These are phyloP conservation scores for Populus deltoides DNA, from an alignment of 345 rosid genomes.

Conservation along the genomic window DNA sequence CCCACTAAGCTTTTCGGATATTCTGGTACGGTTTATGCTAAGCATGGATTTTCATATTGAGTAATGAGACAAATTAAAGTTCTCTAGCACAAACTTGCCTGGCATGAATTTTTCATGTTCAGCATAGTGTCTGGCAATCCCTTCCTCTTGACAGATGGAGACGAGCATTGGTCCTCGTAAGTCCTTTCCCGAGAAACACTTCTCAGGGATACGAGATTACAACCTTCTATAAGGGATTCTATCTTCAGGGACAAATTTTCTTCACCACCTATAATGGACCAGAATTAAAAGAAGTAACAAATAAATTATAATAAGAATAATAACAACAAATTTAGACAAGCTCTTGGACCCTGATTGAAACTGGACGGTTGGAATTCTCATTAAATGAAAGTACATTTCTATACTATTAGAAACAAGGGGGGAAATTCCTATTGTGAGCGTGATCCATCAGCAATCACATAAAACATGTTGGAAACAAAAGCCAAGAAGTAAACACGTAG, in stretches of 20 bases:
- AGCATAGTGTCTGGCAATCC: constrained; percentile 31
- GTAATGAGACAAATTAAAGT: not conserved
- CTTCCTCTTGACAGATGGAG: constrained; percentile 21
- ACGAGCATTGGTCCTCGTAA: constrained; percentile 27
- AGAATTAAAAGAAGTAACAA: not conserved
- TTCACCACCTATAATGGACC: constrained; percentile 30
- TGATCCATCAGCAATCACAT: not conserved
- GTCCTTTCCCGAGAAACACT: constrained; percentile 13
- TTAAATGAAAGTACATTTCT: not conserved
- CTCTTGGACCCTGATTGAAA: not conserved
- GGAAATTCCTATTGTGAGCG: not conserved
- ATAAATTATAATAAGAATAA: not conserved
- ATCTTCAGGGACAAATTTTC: constrained; percentile 49
- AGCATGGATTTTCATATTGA: not conserved
- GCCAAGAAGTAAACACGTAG: not conserved
- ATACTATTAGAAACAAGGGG: not conserved
- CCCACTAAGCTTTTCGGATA: not conserved
- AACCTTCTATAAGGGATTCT: constrained; percentile 45
- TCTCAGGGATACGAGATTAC: constrained; percentile 31
- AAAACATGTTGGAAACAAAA: not conserved
- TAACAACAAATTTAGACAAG: not conserved
- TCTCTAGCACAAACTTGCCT: constrained; percentile 36
- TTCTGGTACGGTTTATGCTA: not conserved
- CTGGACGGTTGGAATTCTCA: not conserved
- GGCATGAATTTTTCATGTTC: constrained; percentile 39